Evolutionary conservation across 106 monocot genomes (phyloP).

Genomic region (Gastrodia elata): DNA sequence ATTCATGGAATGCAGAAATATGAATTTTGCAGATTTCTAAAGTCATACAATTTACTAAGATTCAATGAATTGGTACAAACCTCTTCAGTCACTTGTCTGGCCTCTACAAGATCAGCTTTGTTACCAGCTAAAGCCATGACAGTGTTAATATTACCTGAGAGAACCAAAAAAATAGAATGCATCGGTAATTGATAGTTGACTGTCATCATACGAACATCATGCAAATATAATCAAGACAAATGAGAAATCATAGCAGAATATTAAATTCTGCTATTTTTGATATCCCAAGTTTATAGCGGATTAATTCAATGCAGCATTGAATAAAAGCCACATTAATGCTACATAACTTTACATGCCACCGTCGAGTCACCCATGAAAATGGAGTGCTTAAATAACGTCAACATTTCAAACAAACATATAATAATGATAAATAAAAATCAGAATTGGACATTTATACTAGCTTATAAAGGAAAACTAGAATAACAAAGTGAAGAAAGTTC

Average conservation of each 20-base stretch:
- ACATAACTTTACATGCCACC: not conserved
- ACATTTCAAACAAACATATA: not conserved
- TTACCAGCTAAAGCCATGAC: constrained; percentile 91
- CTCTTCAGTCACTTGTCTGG: constrained; percentile 65
- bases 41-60: not conserved
- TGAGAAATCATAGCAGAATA: not conserved
- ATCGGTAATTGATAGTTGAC: not conserved
- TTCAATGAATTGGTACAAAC: constrained; percentile 19
- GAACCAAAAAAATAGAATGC: not conserved
- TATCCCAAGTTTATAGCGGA: not conserved
- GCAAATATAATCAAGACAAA: not conserved
- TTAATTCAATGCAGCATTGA: not conserved
- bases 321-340: not conserved
- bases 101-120: constrained; percentile 74
- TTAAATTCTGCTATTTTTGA: not conserved
- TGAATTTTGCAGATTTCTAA: not conserved
- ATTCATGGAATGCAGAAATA: not conserved
- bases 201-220: not conserved
- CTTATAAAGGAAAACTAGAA: not conserved
- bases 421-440: not conserved
- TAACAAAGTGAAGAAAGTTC: not conserved
- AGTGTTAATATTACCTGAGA: constrained; percentile 53
- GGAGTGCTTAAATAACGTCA: not conserved
- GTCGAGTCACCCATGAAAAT: not conserved
- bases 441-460: not conserved